Base-by-base conservation (phyloP, 345 rosid genomes). In the Abelmoschus esculentus region DNA sequence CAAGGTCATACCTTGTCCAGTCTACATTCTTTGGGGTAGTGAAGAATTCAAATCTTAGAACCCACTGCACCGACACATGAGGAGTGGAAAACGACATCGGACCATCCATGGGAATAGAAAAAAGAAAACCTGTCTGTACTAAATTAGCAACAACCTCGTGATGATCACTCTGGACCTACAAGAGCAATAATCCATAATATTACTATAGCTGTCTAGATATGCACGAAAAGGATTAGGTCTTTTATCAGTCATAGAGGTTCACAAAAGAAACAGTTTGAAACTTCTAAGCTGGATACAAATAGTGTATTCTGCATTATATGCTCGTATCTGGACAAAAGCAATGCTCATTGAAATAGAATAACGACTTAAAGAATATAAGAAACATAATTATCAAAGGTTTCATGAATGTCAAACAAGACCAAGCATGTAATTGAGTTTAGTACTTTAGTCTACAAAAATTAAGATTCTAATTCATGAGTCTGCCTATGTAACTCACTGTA, bases 21-120 rank as follows among this genome's bases (percentile, higher is more conserved):
- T 87, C 88, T 52, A 95, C 86, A 70, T 87, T 77, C 79, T 84
- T 91, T 12, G 96, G 96, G 11, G 93, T 90, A 63, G 86, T 88
- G 71, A 82, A 81, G 71, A 95, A 91, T 83, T 95, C 99, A 79
- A 95, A 91, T 70, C 96, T 85, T 17, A 95, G 80, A 77, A 81
- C 88, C 99, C 99, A 95, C 67, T 88, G 90, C 74, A 90, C 93
- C 22, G 92, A 88, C 76, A 95, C 87, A 70, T 77, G 86, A 12
- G 83, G 84, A 54, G 99, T 90, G 54, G 90, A 82, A 80, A 95
- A 95, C 54, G 99, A 91, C 99, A 90, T 91, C 10, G 98, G 97
- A 52, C 96, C 99, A 79, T 95, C 98, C 79, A 83, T 83, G 18
- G 97, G 99, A 79, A 95, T 77, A 40, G 96, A 88, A 77, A 95